Base-by-base conservation (phyloP, 805 yeast species). In the Kodamaea neixiangensis region DNA sequence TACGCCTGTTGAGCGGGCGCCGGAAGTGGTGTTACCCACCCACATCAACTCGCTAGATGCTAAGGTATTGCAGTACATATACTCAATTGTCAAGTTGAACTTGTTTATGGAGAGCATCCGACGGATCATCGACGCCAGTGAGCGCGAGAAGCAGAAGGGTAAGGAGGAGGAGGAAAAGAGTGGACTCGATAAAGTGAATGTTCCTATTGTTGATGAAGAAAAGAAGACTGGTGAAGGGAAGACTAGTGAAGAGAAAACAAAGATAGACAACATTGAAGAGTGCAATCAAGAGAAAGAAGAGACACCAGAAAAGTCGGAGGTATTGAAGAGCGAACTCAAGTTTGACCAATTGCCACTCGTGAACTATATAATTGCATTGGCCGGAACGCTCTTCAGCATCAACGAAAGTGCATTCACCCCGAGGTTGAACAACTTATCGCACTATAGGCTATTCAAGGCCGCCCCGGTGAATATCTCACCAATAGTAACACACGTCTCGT, bases 31-130 rank as follows among this genome's bases (percentile, higher is more conserved):
- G 11, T 34, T 19, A 7, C 49, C 49, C n/a, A 47, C 49, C 2
- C 19, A 21, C 34, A 54, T 56, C 35, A 50, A 52, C 25, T 68
- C 79, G 1, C 68, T 76, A 44, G 90, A 85, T 55, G 80, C 83
- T 11, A 77, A 78, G 53, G 71, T 82, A 18, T 64, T 85, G 3
- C 88, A 86, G 61, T 86, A 79, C 63, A 77, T 76, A 49, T 81
- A 81, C 57, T 79, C 83, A 7, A 67, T 78, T 2, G 61, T 66
- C 50, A 83, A 83, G 59, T 58, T 83, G 20, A 68, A 69, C 34
- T 64, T 66, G 31, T 62, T 78, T 43, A 52, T 67, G 3, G 63
- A 71, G 14, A 61, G 72, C 19, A 57, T 78, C n/a, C 63, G 56
- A 19, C 46, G 60, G 1, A 53, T 76, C 22, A 58, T 40, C 1